Conservation (phyloP, 495 filamentous ascomycete genomes). For the Neurospora pannonica region DNA sequence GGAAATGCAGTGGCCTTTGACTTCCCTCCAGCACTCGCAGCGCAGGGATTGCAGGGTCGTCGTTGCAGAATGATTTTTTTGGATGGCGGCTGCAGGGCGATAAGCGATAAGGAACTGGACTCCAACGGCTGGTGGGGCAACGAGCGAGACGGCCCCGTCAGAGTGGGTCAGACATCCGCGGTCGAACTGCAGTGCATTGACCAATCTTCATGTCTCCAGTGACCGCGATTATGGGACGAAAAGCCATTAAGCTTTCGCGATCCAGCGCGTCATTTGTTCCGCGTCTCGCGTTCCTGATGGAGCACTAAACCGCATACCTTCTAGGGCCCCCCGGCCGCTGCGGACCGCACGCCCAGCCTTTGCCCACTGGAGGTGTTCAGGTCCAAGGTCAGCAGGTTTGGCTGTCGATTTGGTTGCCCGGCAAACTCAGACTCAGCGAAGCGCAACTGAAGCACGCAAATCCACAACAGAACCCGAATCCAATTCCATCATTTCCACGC, state of each 20-base stretch:
- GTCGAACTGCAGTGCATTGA: not conserved
- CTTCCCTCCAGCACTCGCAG: not conserved
- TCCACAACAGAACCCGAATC: not conserved
- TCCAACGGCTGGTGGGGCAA: not conserved
- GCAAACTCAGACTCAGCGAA: not conserved
- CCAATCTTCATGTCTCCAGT: not conserved
- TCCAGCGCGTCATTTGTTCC: not conserved
- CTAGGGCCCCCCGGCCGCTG: not conserved
- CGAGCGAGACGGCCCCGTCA: not conserved
- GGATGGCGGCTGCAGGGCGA: conserved; percentile 6
- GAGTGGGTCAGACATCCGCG: not conserved
- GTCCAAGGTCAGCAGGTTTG: not conserved
- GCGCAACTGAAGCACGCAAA: not conserved
- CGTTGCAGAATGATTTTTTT: conserved; percentile 5
- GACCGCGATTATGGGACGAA: not conserved
- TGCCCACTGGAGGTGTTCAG: not conserved
- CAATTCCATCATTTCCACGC: not conserved
- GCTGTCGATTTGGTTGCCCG: not conserved
- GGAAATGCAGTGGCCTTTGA: not conserved
- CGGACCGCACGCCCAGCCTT: not conserved
- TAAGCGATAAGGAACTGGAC: conserved; percentile 19
- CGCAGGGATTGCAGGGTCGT: conserved; percentile 4
- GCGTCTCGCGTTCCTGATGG: not conserved
- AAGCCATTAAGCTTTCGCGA: not conserved
- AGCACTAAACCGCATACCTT: not conserved